phyloP scores from a whole-genome alignment of 1,139 yeast species.

The Candida sanyaensis region DNA sequence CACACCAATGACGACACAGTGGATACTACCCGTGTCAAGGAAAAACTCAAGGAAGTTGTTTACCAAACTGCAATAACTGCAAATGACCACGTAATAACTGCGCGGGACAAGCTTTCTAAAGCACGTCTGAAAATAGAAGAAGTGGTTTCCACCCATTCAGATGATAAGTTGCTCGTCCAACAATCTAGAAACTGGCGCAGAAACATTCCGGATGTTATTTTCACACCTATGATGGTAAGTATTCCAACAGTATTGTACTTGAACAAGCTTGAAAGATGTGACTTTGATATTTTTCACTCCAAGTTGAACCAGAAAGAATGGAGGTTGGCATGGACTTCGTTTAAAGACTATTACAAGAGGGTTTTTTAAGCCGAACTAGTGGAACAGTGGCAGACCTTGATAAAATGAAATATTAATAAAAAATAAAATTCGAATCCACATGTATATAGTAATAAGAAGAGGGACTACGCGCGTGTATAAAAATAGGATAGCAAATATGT shows the following conservation, averaged over 20 bases:
- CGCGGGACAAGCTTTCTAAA: slow-evolving; percentile 52
- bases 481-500: too few species aligned
- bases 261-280: slow-evolving; percentile 57
- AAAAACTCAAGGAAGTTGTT: slow-evolving; percentile 56
- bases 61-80: slow-evolving; percentile 75
- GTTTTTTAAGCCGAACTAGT: slow-evolving; percentile 22
- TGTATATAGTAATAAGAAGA: too few species aligned
- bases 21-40: slow-evolving; percentile 27
- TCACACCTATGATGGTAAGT: slow-evolving; percentile 66
- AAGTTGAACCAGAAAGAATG: slow-evolving; percentile 61
- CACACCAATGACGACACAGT: slow-evolving; percentile 28
- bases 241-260: slow-evolving; percentile 68
- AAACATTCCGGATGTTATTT: slow-evolving; percentile 64
- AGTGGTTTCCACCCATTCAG: slow-evolving; percentile 19
- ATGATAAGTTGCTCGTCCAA: slow-evolving; percentile 31
- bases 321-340: slow-evolving; percentile 72
- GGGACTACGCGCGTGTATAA: too few species aligned
- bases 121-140: slow-evolving; percentile 34
- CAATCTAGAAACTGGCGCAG: slow-evolving; percentile 43
- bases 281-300: slow-evolving; percentile 61
- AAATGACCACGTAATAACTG: slow-evolving; percentile 77
- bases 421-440: too few species aligned
- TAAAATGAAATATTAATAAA: too few species aligned
- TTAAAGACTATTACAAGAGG: slow-evolving; percentile 51
- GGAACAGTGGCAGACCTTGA: too few species aligned